Base-by-base conservation (phyloP, 2,329 filamentous ascomycete species). In the Colletotrichum ledebouriae region DNA sequence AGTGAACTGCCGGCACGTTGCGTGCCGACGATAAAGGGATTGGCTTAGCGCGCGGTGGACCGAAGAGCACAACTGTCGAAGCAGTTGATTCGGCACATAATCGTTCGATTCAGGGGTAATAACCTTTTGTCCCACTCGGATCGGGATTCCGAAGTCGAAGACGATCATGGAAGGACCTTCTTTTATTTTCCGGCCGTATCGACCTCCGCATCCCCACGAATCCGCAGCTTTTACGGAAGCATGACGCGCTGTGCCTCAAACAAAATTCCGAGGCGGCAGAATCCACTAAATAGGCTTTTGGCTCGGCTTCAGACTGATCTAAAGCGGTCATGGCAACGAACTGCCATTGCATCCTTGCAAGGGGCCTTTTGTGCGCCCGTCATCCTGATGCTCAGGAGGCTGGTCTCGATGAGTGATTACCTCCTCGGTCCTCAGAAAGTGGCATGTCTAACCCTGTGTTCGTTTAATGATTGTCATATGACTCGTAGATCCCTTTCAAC, bases 221-320 rank as follows among this genome's bases (percentile, higher is more conserved):
- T 34, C 22, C 29, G 41, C 39, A 34, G 15, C 44, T 33, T 39
- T 34, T 22, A 42, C 25, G 42, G 25, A 17, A 39, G 33, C 44
- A 39, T 13, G 12, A 17, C 57, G 22, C 34, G 22, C 52, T 22
- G 10, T 42, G 15, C 15, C 22, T 13, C 12, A 15, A 33, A 20
- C 22, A 42, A 34, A 34, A 49, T 49, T 34, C 34, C 39, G 59
- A 2, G 49, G 4, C 25, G 59, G 17, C 25, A 12, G 17, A 39
- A 25, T n/a, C 37, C 64, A 63, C 52, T 17, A 17, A 50, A 49
- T 41, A 63, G 44, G 37, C 59, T 67, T 63, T 22, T n/a, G 52
- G 13, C 15, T 57, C 29, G 64, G 37, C 20, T 46, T 63, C 33
- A 15, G 44, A 17, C 42, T 41, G 33, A 22, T 42, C n/a, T 46